These are phyloP conservation scores for Saccharomycopsis sp. DNA, from an alignment of 805 yeast genomes.

Conservation along the genomic window DNA sequence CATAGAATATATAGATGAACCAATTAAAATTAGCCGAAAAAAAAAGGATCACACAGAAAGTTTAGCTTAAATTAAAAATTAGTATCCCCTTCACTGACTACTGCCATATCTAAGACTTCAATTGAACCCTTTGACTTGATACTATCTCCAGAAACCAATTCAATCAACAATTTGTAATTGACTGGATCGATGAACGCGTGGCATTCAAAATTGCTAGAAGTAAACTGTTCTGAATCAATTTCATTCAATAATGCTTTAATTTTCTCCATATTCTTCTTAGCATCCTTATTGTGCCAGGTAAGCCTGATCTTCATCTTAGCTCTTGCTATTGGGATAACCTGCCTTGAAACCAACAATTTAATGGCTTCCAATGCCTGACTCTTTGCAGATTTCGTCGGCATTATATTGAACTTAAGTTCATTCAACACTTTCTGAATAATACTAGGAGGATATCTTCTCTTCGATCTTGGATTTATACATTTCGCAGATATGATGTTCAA, in stretches of 20 bases:
- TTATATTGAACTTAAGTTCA: slow-evolving; percentile 72
- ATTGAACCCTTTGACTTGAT: slow-evolving; percentile 55
- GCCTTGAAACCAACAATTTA: slow-evolving; percentile 63
- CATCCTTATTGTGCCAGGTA: slow-evolving; percentile 47
- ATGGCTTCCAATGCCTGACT: slow-evolving; percentile 90
- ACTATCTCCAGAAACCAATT: slow-evolving; percentile 44
- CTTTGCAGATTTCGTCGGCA: slow-evolving; percentile 70
- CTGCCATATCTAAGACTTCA: slow-evolving; percentile 87
- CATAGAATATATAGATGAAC: no score
- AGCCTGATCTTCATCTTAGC: slow-evolving; percentile 87
- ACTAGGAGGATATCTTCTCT: slow-evolving; percentile 88
- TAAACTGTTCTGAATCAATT: slow-evolving; percentile 36
- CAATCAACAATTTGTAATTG: slow-evolving; percentile 63
- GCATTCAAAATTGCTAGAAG: slow-evolving; percentile 37
- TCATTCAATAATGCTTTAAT: slow-evolving; percentile 37
- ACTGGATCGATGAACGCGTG: slow-evolving; percentile 81
- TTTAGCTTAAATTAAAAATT: no score
- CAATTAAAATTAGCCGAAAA: no score
- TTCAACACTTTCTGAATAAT: slow-evolving; percentile 84
- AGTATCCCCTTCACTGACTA: slow-evolving; percentile 51
- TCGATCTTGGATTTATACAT: slow-evolving; percentile 84
- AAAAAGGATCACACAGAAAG: no score
- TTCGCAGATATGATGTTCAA: slow-evolving; percentile 78
- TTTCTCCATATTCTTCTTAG: slow-evolving; percentile 32
- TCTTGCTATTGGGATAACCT: slow-evolving; percentile 86